Evolutionary conservation across 202 grass and related monocot genomes (phyloP), one percentile per base, ranked within the genome.

Genomic region (Schoenoplectus tabernaemontani): DNA sequence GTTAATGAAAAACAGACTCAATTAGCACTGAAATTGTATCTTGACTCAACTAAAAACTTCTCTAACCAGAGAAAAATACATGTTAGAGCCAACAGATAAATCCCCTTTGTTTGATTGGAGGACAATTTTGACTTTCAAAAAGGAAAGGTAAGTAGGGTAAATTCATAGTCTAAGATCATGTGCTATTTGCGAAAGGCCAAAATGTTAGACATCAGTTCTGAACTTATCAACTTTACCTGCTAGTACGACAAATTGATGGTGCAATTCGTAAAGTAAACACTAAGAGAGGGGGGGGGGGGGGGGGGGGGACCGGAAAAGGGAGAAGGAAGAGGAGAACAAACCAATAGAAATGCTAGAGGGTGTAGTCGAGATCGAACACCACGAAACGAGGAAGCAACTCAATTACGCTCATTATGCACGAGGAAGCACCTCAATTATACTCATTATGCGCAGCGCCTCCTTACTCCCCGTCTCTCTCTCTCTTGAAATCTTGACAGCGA

Each of bases 361-460:
- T 98, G 78, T 95, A 89, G 83, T 98, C 91, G 81, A 98, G 95
- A 80, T 98, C 95, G 84, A 98, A 98, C 65, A 95, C 88, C 66
- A 98, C 91, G 68, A 92, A 87, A 59, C 88, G 90, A 6, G 95
- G 95, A 3, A 95, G 86, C 22, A 69, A 85, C 82, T 91, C 87
- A 78, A 92, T 89, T 54, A 92, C 59, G 33, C n/a, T n/a, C n/a
- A n/a, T n/a, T n/a, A n/a, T n/a, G n/a, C n/a, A n/a, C n/a, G n/a
- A n/a, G n/a, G n/a, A n/a, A n/a, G n/a, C n/a, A n/a, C n/a, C n/a
- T n/a, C n/a, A n/a, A n/a, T n/a, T n/a, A n/a, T n/a, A n/a, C 83
- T 87, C 34, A 94, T 79, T 71, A 92, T 92, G 75, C 87, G 83
- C 62, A 95, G 89, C 59, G 96, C 91, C 83, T 92, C 89, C 81